phyloP scores from a whole-genome alignment of 352 stramenopile genomes.

The Globisporangium lucens region DNA sequence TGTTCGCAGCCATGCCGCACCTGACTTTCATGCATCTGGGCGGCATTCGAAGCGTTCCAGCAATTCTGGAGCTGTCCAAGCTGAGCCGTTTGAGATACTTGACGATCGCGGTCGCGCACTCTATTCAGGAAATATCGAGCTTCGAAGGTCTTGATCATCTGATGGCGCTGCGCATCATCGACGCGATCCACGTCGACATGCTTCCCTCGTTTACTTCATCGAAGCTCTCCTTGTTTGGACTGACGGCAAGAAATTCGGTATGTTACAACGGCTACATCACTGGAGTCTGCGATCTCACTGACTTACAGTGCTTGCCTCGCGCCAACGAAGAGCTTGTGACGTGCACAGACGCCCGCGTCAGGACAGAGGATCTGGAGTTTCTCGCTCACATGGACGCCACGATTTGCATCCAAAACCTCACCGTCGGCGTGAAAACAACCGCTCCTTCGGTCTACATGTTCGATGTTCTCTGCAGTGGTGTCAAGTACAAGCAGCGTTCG shows the following conservation, averaged over 20 bases:
- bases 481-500: constrained; percentile 31
- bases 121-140: neutral
- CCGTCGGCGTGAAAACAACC: neutral
- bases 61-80: neutral
- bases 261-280: constrained; percentile 1
- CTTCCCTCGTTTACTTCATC: constrained; percentile 20
- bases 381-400: neutral
- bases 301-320: constrained; percentile 28
- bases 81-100: neutral
- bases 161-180: neutral
- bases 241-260: neutral
- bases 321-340: constrained; percentile 20
- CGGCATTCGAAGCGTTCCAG: neutral
- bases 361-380: constrained; percentile 16
- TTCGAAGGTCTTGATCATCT: constrained; percentile 17
- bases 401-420: constrained; percentile 9
- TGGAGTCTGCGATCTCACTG: neutral
- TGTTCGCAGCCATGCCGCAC: constrained; percentile 5
- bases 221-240: neutral
- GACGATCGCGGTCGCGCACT: neutral
- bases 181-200: constrained; percentile 13
- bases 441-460: constrained; percentile 22
- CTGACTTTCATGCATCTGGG: constrained; percentile 8
- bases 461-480: constrained; percentile 25
- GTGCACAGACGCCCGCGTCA: constrained; percentile 25